These are phyloP conservation scores for Monosporozyma yasuniensis DNA, from an alignment of 805 yeast species.

Conservation along the genomic window DNA sequence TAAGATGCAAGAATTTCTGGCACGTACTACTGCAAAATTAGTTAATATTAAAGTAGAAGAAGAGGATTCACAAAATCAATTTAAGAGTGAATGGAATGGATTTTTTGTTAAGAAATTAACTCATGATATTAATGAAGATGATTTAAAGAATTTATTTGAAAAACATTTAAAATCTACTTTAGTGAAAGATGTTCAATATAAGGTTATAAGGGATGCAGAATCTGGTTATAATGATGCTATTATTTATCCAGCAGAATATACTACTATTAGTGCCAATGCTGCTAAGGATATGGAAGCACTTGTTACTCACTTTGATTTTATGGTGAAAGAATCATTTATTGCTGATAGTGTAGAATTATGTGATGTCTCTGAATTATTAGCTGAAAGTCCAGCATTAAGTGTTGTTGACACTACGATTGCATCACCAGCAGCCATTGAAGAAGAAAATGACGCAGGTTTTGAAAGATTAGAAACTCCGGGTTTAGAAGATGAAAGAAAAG, in stretches of 20 bases:
- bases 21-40: constrained; percentile 17
- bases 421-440: not conserved
- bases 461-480: constrained; percentile 7
- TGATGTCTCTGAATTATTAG: constrained; percentile 11
- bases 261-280: constrained; percentile 30
- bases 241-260: constrained; percentile 29
- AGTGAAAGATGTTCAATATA: constrained; percentile 21
- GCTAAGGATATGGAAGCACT: constrained; percentile 38
- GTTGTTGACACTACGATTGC: not conserved
- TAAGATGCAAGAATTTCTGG: constrained; percentile 24
- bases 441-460: not conserved
- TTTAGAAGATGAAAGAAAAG: not conserved
- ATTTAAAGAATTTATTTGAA: constrained; percentile 32
- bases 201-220: constrained; percentile 4
- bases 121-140: constrained; percentile 43
- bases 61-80: not conserved
- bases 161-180: constrained; percentile 22
- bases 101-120: constrained; percentile 45
- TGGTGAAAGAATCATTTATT: constrained; percentile 19
- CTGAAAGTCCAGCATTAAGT: not conserved
- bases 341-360: constrained; percentile 20
- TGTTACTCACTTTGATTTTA: constrained; percentile 26
- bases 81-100: constrained; percentile 36
- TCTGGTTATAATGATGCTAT: constrained; percentile 8
- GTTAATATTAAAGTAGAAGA: constrained; percentile 20